phyloP scores from a whole-genome alignment of 768 basidiomycete genomes.

The Goffeauzyma gilvescens region DNA sequence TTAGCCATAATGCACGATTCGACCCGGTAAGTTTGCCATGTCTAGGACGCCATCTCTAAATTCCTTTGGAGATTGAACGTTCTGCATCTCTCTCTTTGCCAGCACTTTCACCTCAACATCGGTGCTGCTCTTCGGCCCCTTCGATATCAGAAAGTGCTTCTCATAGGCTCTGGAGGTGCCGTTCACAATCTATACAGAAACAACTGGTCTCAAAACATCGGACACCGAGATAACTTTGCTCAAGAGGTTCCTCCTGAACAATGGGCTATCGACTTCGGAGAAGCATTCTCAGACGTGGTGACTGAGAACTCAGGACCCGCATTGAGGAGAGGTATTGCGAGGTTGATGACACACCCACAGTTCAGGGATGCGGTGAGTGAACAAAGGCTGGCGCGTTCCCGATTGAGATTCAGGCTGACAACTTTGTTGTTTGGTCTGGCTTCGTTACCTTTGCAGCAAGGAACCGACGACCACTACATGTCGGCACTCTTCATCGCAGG shows the following conservation, averaged over 20 bases:
- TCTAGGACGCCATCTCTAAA: too few species aligned
- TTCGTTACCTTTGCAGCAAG: conserved; percentile 11
- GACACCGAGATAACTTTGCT: conserved; percentile 14
- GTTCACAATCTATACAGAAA: conserved; percentile 15
- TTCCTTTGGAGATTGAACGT: too few species aligned
- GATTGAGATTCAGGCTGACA: neutral
- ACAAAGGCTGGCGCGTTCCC: neutral
- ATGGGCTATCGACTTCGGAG: conserved; percentile 15
- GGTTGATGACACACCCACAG: conserved; percentile 12
- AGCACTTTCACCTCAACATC: conserved; percentile 12
- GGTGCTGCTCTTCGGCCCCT: conserved; percentile 12
- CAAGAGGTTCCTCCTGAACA: conserved; percentile 12
- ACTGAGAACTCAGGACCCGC: conserved; percentile 11
- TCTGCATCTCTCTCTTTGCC: neutral
- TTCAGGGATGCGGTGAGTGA: conserved; percentile 11
- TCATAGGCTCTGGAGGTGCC: conserved; percentile 12
- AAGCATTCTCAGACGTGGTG: conserved; percentile 11
- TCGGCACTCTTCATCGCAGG: conserved; percentile 15
- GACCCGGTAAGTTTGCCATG: conserved; percentile 10
- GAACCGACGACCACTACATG: conserved; percentile 20
- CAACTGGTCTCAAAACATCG: conserved; percentile 11
- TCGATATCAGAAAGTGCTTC: conserved; percentile 8
- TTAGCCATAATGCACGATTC: conserved; percentile 13
- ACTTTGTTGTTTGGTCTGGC: neutral
- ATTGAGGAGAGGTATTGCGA: conserved; percentile 5